These are phyloP conservation scores for Cercospora sojina DNA, from an alignment of 2,329 filamentous ascomycete genomes.

Conservation along the genomic window DNA sequence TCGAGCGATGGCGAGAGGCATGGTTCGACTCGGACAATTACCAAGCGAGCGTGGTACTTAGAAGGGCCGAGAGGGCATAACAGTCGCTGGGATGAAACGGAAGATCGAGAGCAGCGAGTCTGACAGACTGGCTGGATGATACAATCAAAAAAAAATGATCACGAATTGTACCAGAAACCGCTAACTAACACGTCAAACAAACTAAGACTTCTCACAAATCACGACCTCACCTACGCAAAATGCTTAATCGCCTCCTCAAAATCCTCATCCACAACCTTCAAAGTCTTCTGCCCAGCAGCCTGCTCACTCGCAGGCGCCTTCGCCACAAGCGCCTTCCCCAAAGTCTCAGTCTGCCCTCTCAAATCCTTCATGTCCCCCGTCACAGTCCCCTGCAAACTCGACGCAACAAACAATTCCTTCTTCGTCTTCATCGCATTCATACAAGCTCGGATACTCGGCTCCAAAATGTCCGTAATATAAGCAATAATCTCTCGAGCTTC, in stretches of 20 bases:
- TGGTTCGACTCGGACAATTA: neutral
- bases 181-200: neutral
- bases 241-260: slow-evolving; percentile 26
- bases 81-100: neutral
- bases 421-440: slow-evolving; percentile 23
- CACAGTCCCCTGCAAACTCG: slow-evolving; percentile 23
- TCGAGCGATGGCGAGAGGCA: neutral
- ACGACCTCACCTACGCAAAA: slow-evolving; percentile 18
- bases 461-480: slow-evolving; percentile 24
- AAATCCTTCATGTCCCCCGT: slow-evolving; percentile 25
- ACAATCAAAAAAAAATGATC: neutral
- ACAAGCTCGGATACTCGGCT: slow-evolving; percentile 23
- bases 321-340: slow-evolving; percentile 22
- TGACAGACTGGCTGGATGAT: neutral
- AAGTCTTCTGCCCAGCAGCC: slow-evolving; percentile 16
- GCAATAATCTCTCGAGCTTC: slow-evolving; percentile 22
- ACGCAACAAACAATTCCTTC: slow-evolving; percentile 21
- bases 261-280: slow-evolving; percentile 24
- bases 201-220: neutral
- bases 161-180: neutral
- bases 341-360: slow-evolving; percentile 19
- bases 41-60: neutral
- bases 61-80: neutral
- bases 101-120: neutral
- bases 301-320: slow-evolving; percentile 23